Evolutionary conservation across 192 early-diverging fungal species (phyloP).

Genomic region (Geranomyces variabilis): DNA sequence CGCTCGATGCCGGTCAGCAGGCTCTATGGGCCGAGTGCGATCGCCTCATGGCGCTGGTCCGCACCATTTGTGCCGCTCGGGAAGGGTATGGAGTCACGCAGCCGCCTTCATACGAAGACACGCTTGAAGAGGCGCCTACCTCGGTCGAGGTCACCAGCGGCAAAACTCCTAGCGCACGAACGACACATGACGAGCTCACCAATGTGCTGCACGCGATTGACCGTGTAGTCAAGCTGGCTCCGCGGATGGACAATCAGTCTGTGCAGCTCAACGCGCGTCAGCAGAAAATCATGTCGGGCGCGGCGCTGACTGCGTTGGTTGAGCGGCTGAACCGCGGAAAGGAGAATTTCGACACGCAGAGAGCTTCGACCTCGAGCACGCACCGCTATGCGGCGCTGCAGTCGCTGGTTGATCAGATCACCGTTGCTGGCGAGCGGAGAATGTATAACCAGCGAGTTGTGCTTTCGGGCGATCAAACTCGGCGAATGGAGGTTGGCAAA

Average conservation of each 20-base stretch:
- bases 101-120: conserved; percentile 35
- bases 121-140: background rate
- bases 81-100: background rate
- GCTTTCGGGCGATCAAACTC: conserved; percentile 19
- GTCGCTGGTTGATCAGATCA: conserved; percentile 44
- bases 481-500: conserved; percentile 39
- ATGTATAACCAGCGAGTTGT: conserved; percentile 41
- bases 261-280: conserved; percentile 37
- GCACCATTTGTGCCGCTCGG: conserved; percentile 30
- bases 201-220: conserved; percentile 40
- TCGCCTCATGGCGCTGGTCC: conserved; percentile 43
- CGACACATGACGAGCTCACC: conserved; percentile 31
- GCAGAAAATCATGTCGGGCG: conserved; percentile 44
- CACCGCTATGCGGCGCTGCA: conserved; percentile 24
- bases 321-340: conserved; percentile 37
- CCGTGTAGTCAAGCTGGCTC: conserved; percentile 38
- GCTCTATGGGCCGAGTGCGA: conserved; percentile 44
- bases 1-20: conserved; percentile 22
- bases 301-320: conserved; percentile 38
- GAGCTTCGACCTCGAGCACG: background rate
- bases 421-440: conserved; percentile 37
- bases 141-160: background rate
- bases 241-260: conserved; percentile 40
- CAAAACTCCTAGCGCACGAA: background rate
- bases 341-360: conserved; percentile 35